phyloP scores from a whole-genome alignment of 768 basidiomycete species.

The Dictyophora rubrovolvata region DNA sequence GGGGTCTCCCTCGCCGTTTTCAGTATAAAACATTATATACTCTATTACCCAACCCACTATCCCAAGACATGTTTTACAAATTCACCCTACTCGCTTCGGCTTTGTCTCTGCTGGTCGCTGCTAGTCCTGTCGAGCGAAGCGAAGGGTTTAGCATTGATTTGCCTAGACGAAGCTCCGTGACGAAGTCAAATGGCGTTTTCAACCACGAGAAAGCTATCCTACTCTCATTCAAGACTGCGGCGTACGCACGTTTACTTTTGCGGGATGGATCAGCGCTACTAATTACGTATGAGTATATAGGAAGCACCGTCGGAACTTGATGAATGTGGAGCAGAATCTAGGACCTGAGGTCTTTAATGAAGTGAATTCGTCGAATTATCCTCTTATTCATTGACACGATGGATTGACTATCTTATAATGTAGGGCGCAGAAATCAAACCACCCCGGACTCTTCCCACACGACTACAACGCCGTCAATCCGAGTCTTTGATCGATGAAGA shows the following conservation, averaged over 20 bases:
- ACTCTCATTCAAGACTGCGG: conserved; percentile 10
- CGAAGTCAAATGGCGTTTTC: conserved; percentile 13
- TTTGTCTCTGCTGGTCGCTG: conserved; percentile 16
- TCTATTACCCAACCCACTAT: not conserved
- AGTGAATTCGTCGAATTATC: not conserved
- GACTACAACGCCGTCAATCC: conserved; percentile 21
- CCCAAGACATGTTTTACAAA: conserved; percentile 15
- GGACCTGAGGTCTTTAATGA: conserved; percentile 12
- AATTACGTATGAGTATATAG: conserved; percentile 12
- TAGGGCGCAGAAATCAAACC: conserved; percentile 22
- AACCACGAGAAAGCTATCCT: conserved; percentile 11
- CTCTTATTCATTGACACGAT: not conserved
- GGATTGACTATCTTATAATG: too few relatives aligned
- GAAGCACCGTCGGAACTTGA: conserved; percentile 31
- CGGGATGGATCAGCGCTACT: not conserved
- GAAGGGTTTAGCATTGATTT: conserved; percentile 9
- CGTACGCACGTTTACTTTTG: conserved; percentile 8
- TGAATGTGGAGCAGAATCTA: conserved; percentile 25
- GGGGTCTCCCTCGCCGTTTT: too few relatives aligned
- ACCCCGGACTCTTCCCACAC: conserved; percentile 11
- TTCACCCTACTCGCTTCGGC: conserved; percentile 14
- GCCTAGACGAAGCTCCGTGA: conserved; percentile 8
- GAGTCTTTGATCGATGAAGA: conserved; percentile 19
- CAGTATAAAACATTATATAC: too few relatives aligned
- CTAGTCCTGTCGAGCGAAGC: conserved; percentile 15